Conservation (phyloP, 352 stramenopile species). For the Hyaloperonospora brassicae region DNA sequence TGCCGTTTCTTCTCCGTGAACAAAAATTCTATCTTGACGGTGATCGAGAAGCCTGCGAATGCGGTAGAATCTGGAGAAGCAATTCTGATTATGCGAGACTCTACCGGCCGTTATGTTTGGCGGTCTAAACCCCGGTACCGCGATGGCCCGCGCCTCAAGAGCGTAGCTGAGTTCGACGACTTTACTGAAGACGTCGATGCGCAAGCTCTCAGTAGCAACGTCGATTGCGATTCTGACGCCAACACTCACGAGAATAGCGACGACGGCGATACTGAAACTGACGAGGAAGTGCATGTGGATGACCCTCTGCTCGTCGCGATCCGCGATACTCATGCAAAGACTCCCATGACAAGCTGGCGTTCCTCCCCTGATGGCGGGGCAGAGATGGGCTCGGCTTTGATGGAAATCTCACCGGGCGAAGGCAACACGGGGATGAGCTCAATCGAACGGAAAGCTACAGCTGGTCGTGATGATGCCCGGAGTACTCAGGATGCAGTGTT, state of each 20-base stretch:
- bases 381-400: constrained; percentile 14
- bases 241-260: constrained; percentile 23
- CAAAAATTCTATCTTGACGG: constrained; percentile 68
- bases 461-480: constrained; percentile 42
- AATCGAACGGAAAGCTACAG: constrained; percentile 54
- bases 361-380: constrained; percentile 15
- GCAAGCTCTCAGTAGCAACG: constrained; percentile 15
- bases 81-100: constrained; percentile 73
- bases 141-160: constrained; percentile 46
- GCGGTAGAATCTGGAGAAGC: constrained; percentile 37
- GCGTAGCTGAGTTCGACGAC: constrained; percentile 53
- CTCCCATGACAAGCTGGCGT: constrained; percentile 66
- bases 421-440: constrained; percentile 67
- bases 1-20: constrained; percentile 81
- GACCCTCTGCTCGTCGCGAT: constrained; percentile 66
- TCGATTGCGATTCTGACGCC: constrained; percentile 17
- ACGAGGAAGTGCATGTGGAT: constrained; percentile 19
- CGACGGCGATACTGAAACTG: constrained; percentile 27
- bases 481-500: constrained; percentile 62
- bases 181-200: constrained; percentile 34
- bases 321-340: constrained; percentile 47
- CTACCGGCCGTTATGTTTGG: constrained; percentile 73
- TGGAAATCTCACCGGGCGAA: constrained; percentile 44
- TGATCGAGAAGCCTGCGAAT: constrained; percentile 67
- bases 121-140: constrained; percentile 59